These are phyloP conservation scores for Exophiala aquamarina DNA, from an alignment of 2,329 filamentous ascomycete genomes.

Conservation along the genomic window DNA sequence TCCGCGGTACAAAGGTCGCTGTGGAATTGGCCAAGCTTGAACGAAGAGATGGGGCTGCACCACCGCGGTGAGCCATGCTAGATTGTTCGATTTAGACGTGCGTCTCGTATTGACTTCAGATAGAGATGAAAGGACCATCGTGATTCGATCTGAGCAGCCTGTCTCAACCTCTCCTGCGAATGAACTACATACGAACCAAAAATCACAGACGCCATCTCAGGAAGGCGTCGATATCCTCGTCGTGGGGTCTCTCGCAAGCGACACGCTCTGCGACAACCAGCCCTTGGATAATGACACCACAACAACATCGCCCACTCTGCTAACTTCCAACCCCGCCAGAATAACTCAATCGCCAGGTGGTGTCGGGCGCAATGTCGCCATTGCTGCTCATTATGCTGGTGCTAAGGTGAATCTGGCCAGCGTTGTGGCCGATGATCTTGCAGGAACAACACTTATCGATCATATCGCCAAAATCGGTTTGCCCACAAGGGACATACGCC, in stretches of 20 bases:
- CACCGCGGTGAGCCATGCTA: slow-evolving; percentile 25
- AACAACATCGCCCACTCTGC: slow-evolving; percentile 45
- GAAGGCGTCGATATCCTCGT: slow-evolving; percentile 68
- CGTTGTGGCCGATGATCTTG: slow-evolving; percentile 74
- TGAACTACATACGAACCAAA: no score
- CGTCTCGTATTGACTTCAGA: slow-evolving; percentile 8
- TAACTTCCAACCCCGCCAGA: slow-evolving; percentile 82
- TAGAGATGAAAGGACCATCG: slow-evolving; percentile 5
- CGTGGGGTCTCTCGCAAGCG: slow-evolving; percentile 81
- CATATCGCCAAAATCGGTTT: slow-evolving; percentile 66
- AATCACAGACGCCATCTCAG: slow-evolving; percentile 2
- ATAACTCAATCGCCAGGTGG: slow-evolving; percentile 85
- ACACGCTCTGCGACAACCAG: slow-evolving; percentile 78
- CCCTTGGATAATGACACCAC: slow-evolving; percentile 42
- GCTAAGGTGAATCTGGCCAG: slow-evolving; percentile 72
- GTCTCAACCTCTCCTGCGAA: no score
- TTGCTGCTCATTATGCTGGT: slow-evolving; percentile 72
- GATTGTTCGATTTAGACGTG: slow-evolving; percentile 3
- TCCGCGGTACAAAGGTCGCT: slow-evolving; percentile 64
- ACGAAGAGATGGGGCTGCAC: slow-evolving; percentile 17
- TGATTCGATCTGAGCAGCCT: not conserved
- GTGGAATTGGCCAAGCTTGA: slow-evolving; percentile 61
- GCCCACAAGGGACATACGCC: slow-evolving; percentile 62
- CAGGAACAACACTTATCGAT: slow-evolving; percentile 70
- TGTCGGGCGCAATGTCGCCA: slow-evolving; percentile 87